A percentile compares a stretch with the other conserved stretches of the same genome.
Conservation (phyloP, 495 filamentous ascomycete species). For the Trichoderma virens region DNA sequence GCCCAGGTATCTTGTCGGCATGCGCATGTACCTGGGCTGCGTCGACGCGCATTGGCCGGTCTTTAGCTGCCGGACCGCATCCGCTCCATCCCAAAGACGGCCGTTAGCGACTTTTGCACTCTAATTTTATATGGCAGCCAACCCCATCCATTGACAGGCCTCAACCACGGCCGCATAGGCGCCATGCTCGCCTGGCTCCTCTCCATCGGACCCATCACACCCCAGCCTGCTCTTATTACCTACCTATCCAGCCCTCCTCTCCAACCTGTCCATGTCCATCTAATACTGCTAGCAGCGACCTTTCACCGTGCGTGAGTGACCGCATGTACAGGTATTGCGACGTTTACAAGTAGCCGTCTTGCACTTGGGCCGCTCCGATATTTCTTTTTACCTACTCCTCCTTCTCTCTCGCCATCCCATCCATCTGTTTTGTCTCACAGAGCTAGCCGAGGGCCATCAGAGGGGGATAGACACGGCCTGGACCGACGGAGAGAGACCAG, state of each 20-base stretch:
- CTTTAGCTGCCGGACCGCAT: slow-evolving; percentile 2
- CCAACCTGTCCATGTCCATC: neutral
- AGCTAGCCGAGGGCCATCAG: neutral
- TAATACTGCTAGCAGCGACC: neutral
- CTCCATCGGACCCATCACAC: slow-evolving; percentile 8
- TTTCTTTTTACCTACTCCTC: no score
- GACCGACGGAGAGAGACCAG: neutral
- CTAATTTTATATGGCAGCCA: slow-evolving; percentile 9
- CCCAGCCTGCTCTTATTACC: slow-evolving; percentile 2
- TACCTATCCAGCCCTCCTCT: neutral
- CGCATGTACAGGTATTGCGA: neutral
- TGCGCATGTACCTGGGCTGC: neutral
- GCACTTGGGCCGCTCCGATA: neutral
- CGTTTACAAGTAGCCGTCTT: neutral
- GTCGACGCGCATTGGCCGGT: neutral
- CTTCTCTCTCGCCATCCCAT: no score
- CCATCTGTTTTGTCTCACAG: neutral
- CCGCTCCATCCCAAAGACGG: neutral
- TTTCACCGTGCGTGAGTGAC: neutral
- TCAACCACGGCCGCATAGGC: slow-evolving; percentile 5
- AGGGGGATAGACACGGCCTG: neutral
- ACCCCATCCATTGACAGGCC: slow-evolving; percentile 5
- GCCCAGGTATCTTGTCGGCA: neutral
- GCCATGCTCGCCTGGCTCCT: slow-evolving; percentile 7
- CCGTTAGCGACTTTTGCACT: slow-evolving; percentile 4